Evolutionary conservation across 1,284 basidiomycete genomes (phyloP).

Genomic region (Waitea zeae): DNA sequence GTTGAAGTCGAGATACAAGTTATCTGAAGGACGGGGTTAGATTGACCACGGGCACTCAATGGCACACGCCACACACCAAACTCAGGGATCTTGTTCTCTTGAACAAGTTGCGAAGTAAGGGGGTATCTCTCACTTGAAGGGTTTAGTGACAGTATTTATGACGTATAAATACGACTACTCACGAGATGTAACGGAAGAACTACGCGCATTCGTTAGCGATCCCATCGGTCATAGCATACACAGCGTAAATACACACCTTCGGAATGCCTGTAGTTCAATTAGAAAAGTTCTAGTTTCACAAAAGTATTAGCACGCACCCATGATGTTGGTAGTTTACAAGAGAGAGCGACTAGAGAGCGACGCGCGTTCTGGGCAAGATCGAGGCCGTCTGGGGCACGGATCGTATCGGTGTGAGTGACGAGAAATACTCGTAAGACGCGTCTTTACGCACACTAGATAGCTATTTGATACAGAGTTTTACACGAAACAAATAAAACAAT

Average conservation of each 20-base stretch:
- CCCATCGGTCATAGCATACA: background rate
- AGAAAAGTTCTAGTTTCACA: too few relatives aligned
- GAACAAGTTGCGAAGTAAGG: slow-evolving; percentile 92
- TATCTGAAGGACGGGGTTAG: slow-evolving; percentile 31
- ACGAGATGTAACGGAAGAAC: slow-evolving; percentile 82
- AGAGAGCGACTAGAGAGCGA: too few relatives aligned
- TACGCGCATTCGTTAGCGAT: slow-evolving; percentile 11
- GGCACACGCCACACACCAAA: slow-evolving; percentile 33
- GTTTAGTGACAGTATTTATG: slow-evolving; percentile 6
- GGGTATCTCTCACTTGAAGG: slow-evolving; percentile 81
- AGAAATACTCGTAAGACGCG: too few relatives aligned
- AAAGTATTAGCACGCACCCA: too few relatives aligned
- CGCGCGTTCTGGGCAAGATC: too few relatives aligned
- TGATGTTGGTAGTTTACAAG: too few relatives aligned
- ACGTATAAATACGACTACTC: slow-evolving; percentile 14
- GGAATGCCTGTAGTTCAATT: slow-evolving; percentile 4
- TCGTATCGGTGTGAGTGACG: too few relatives aligned
- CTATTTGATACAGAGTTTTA: too few relatives aligned
- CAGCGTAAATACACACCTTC: background rate
- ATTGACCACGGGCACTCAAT: background rate
- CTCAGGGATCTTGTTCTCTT: slow-evolving; percentile 95
- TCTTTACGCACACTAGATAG: too few relatives aligned
- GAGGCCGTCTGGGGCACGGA: too few relatives aligned
- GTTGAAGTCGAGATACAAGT: slow-evolving; percentile 92
- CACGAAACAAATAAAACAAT: too few relatives aligned